A percentile compares a stretch with the other conserved stretches of the same genome.
phyloP scores from a whole-genome alignment of 2,329 filamentous ascomycete species.

The Claviceps sp. region DNA sequence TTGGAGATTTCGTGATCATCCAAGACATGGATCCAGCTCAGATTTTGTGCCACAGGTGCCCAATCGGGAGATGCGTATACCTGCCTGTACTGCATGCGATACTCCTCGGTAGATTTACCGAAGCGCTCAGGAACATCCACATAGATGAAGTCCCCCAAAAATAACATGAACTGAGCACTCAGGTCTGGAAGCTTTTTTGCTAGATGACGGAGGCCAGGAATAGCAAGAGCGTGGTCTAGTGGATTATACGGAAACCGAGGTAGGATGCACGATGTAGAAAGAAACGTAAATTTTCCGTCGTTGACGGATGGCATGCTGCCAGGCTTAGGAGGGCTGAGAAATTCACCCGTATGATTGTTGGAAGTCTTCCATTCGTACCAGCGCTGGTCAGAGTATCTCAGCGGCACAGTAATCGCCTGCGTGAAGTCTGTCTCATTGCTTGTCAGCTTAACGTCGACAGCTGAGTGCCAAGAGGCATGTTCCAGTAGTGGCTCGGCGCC shows the following conservation, averaged over 20 bases:
- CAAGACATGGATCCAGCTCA: slow-evolving; percentile 96
- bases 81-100: slow-evolving; percentile 83
- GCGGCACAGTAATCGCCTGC: slow-evolving; percentile 49
- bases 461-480: slow-evolving; percentile 50
- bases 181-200: slow-evolving; percentile 59
- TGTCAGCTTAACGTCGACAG: slow-evolving; percentile 51
- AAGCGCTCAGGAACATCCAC: slow-evolving; percentile 76
- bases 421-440: slow-evolving; percentile 76
- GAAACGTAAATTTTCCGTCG: slow-evolving; percentile 69
- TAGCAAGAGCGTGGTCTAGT: slow-evolving; percentile 66
- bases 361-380: slow-evolving; percentile 76
- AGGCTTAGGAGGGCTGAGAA: slow-evolving; percentile 60
- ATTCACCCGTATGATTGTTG: slow-evolving; percentile 74
- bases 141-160: slow-evolving; percentile 81
- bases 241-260: slow-evolving; percentile 82
- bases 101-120: slow-evolving; percentile 59
- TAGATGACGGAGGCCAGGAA: slow-evolving; percentile 68
- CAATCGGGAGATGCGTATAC: slow-evolving; percentile 95
- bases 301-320: slow-evolving; percentile 48
- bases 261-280: slow-evolving; percentile 88
- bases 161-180: slow-evolving; percentile 66
- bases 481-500: slow-evolving; percentile 38
- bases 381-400: slow-evolving; percentile 53
- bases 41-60: slow-evolving; percentile 56
- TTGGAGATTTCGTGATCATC: slow-evolving; percentile 96